Percentiles rank a stretch among this genome's conserved stretches.
phyloP scores from a whole-genome alignment of 1,284 basidiomycete genomes.

The Papiliotrema terrestris region DNA sequence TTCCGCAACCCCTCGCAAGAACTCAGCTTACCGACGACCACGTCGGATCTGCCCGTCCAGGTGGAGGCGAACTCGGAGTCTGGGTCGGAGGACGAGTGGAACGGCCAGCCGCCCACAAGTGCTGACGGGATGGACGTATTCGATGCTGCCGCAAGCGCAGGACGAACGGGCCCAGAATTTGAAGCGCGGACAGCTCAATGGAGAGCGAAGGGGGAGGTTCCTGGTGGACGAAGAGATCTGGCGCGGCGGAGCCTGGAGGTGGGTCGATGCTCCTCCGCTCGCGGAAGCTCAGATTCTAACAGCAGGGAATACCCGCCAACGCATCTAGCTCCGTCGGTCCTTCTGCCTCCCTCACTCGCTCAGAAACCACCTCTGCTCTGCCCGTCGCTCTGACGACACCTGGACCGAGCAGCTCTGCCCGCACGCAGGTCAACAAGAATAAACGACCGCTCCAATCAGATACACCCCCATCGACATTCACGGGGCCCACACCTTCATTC shows the following conservation, averaged over 20 bases:
- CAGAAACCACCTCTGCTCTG: too few species aligned
- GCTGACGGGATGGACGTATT: slow-evolving; percentile 38
- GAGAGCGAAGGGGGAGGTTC: slow-evolving; percentile 25
- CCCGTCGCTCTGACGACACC: too few species aligned
- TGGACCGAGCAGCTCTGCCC: too few species aligned
- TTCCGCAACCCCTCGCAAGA: slow-evolving; percentile 9
- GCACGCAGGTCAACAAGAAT: background rate
- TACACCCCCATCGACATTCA: background rate
- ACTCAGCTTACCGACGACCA: slow-evolving; percentile 18
- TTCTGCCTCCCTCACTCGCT: slow-evolving; percentile 13
- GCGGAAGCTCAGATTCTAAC: too few species aligned
- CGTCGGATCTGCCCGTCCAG: slow-evolving; percentile 6
- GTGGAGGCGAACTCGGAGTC: slow-evolving; percentile 32
- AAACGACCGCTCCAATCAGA: too few species aligned
- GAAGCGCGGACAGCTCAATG: slow-evolving; percentile 26
- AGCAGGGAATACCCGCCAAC: too few species aligned
- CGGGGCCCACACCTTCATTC: background rate
- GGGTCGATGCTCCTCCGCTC: too few species aligned
- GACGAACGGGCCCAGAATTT: slow-evolving; percentile 24
- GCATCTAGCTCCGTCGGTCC: slow-evolving; percentile 12
- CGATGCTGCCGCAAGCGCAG: slow-evolving; percentile 30
- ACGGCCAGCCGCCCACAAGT: slow-evolving; percentile 23
- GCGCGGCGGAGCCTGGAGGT: slow-evolving; percentile 19
- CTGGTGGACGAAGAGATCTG: slow-evolving; percentile 24
- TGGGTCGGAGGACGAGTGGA: slow-evolving; percentile 43